phyloP scores from a whole-genome alignment of 1,139 yeast genomes.

The Arxiozyma bovina region DNA sequence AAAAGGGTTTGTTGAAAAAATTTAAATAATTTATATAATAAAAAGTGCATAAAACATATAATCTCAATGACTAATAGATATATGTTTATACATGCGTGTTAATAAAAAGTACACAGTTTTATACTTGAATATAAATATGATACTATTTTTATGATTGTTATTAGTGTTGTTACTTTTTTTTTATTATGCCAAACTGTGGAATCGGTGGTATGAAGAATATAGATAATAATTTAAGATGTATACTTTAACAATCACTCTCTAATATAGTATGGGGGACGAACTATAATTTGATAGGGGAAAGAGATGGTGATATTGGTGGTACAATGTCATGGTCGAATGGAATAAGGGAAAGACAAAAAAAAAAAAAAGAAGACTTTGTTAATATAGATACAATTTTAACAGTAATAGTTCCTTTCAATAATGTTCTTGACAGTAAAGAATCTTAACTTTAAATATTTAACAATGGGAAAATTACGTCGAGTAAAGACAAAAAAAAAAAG shows the following conservation, averaged over 20 bases:
- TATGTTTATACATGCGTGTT: too few species aligned
- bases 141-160: too few species aligned
- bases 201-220: background rate
- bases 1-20: conserved; percentile 1
- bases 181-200: background rate
- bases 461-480: background rate
- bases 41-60: background rate
- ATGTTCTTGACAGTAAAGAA: background rate
- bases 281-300: background rate
- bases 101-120: too few species aligned
- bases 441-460: too few species aligned
- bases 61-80: too few species aligned
- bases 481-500: too few species aligned
- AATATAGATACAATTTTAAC: background rate
- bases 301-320: too few species aligned
- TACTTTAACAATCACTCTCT: background rate
- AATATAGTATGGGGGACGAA: background rate
- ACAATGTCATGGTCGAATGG: background rate
- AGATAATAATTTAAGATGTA: too few species aligned
- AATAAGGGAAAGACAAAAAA: too few species aligned
- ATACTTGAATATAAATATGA: too few species aligned
- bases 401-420: too few species aligned
- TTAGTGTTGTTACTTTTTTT: background rate
- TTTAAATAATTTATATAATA: background rate
- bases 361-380: too few species aligned